phyloP scores from a whole-genome alignment of 2,329 filamentous ascomycete genomes.

The Fusarium annulatum region DNA sequence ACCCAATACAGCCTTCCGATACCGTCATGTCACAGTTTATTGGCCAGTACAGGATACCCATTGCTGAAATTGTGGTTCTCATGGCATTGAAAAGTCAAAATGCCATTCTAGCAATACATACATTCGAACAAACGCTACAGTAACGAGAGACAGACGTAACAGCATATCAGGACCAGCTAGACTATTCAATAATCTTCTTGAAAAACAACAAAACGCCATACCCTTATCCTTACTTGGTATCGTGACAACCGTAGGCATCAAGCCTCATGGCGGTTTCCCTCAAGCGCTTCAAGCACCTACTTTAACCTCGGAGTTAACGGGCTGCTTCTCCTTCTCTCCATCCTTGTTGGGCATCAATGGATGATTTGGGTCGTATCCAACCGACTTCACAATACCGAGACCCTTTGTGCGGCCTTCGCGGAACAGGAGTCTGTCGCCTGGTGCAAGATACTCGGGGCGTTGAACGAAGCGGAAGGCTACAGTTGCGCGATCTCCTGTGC shows the following conservation, averaged over 20 bases:
- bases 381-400: constrained; percentile 89
- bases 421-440: constrained; percentile 91
- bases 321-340: constrained; percentile 35
- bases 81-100: background rate
- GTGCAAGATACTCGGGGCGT: constrained; percentile 88
- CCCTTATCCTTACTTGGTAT: constrained; percentile 22
- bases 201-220: constrained; percentile 26
- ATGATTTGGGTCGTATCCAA: constrained; percentile 82
- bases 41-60: background rate
- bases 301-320: constrained; percentile 34
- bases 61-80: background rate
- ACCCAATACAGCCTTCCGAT: background rate
- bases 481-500: constrained; percentile 91
- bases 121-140: constrained; percentile 4
- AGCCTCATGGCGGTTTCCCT: background rate
- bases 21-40: background rate
- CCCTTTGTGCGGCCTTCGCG: constrained; percentile 96
- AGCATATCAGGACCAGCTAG: background rate
- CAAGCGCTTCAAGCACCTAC: constrained; percentile 37
- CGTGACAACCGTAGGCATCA: constrained; percentile 8
- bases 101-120: background rate
- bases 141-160: constrained; percentile 22
- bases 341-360: constrained; percentile 51
- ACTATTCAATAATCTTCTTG: background rate
- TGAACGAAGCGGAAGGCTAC: constrained; percentile 97